Evolutionary conservation across 768 basidiomycete genomes (phyloP), one percentile per base, ranked within the genome.

Genomic region (Hericium coralloides): DNA sequence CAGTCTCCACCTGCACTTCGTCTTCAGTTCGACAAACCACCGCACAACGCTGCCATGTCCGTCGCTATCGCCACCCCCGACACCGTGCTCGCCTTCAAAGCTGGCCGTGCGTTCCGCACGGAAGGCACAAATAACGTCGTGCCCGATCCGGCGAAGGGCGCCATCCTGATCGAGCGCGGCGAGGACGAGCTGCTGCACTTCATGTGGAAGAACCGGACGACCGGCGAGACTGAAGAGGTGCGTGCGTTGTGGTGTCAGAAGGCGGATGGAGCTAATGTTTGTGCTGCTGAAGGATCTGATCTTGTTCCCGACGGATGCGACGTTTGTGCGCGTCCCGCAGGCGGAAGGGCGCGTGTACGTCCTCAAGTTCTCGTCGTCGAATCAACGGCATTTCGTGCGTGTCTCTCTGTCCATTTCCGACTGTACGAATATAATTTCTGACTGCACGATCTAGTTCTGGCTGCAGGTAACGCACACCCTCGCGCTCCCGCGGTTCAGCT

Each of bases 341-440:
- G 79, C 86, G 10, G 66, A 75, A 36, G 90, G 88, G 6, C 76
- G 92, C 59, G 83, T 87, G 4, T 92, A 89, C 63, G 89, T 95
- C 60, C 85, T 95, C 68, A 92, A 89, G 71, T 95, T 97, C 74
- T 85, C 87, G 0, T 92, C 89, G 20, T 95, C 92, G 14, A 81
- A 92, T 67, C 89, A 92, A 66, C 82, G 84, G 60, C 89, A 94
- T 69, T 95, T 97, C 69, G 93, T 95, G 66, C 70, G 84, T 76
- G 17, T 23, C 26, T 18, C 31, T 17, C 20, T 25, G 18, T 26
- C 2, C 7, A 4, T 23, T 39, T 8, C 8, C 3, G 4, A 7
- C n/a, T n/a, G 23, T 38, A 60, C n/a, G 8, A 3, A 45, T 17
- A 18, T 12, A 10, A 22, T 22, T 52, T 55, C 58, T 60, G 22